phyloP scores from a whole-genome alignment of 768 basidiomycete species.

The Suillus variegatus region DNA sequence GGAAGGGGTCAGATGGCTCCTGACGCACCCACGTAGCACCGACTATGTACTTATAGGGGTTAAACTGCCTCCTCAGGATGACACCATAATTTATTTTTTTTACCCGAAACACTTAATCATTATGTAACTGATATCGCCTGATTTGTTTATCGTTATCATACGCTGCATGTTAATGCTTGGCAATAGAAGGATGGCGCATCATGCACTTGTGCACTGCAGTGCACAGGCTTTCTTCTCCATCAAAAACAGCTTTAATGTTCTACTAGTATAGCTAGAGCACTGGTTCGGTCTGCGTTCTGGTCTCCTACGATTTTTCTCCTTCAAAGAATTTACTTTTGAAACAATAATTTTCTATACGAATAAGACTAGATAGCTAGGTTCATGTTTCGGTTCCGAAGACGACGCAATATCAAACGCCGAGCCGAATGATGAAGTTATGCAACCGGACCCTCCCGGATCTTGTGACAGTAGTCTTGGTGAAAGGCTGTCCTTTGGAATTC shows the following conservation, averaged over 20 bases:
- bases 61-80: background rate
- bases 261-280: background rate
- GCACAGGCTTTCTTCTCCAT: background rate
- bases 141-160: background rate
- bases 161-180: no score
- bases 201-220: background rate
- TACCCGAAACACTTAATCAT: background rate
- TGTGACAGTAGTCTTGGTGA: background rate
- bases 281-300: background rate
- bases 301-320: background rate
- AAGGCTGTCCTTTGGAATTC: background rate
- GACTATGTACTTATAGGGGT: background rate
- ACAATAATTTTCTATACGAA: background rate
- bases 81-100: background rate
- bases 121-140: background rate
- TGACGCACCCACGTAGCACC: background rate
- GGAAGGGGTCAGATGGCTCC: no score
- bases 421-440: background rate
- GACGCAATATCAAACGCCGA: background rate
- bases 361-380: background rate
- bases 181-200: background rate
- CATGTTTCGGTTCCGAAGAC: constrained; percentile 1
- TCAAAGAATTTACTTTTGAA: background rate
- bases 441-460: constrained; percentile 1
- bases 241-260: background rate